Base-by-base conservation (phyloP, 805 yeast genomes). In the Jamesozyma lodderae region DNA sequence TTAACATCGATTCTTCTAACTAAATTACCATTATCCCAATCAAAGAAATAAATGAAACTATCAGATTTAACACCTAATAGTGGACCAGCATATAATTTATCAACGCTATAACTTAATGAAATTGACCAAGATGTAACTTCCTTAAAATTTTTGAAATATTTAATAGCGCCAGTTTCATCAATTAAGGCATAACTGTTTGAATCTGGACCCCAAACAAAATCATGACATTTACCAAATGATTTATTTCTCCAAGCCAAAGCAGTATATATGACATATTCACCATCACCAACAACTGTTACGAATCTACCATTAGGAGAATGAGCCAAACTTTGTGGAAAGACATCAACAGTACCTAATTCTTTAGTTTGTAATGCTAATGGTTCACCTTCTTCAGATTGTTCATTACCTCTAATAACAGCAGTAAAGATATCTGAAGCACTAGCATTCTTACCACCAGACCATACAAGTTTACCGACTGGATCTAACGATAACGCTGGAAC, bases 291-390 rank as follows among this genome's bases (percentile, higher is more conserved):
- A 35, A 92, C 96, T 20, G 97, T 82, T 28, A 88, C 96, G 59
- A 83, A 92, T 62, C 96, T 78, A 46, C 99, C 99, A 59, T 92
- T 92, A 46, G 97, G 96, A 32, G 97, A 90, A 63, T 92, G 98
- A 35, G 72, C 67, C 54, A 92, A 71, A 43, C 82, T 73, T 44
- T 83, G 81, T 37, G 98, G 97, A 70, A 79, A 92, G 33, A 90
- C 76, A 63, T 92, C 98, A 37, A 90, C 85, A 18, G 85, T 69
- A n/a, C 98, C 98, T 44, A 92, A 69, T 54, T 92, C 98, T 64
- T 88, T 88, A 40, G 81, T 80, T 46, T 81, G 79, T 49, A 92
- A 66, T 4, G 85, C 70, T 44, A 92, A 63, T 3, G 74, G 63
- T 53, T 84, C 95, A 44, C 94, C 96, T 60, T 88, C 96, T 45